These are phyloP conservation scores for Pythium grandisporangium DNA, from an alignment of 352 stramenopile species.

Conservation along the genomic window DNA sequence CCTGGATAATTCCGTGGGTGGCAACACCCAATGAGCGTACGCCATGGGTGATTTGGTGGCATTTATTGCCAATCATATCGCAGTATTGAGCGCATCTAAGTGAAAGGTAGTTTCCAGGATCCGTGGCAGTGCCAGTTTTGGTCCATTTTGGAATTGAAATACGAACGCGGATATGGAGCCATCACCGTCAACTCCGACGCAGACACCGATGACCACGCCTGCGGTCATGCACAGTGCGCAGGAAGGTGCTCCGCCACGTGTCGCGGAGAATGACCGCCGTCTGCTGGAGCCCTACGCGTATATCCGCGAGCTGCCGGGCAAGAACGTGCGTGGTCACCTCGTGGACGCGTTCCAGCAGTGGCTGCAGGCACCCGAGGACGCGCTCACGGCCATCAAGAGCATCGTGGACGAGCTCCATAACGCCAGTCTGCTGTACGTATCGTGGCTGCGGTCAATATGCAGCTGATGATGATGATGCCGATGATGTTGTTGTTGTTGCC, in stretches of 20 bases:
- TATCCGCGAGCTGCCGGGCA: conserved; percentile 77
- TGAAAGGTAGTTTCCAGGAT: too few relatives aligned
- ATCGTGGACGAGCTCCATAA: conserved; percentile 97
- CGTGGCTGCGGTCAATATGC: not conserved
- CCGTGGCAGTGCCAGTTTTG: too few relatives aligned
- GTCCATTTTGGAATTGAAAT: too few relatives aligned
- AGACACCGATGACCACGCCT: not conserved
- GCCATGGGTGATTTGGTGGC: too few relatives aligned
- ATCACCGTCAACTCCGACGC: not conserved
- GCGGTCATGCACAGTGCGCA: conserved; percentile 11
- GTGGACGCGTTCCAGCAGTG: conserved; percentile 87
- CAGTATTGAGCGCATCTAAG: too few relatives aligned
- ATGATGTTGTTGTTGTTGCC: not conserved
- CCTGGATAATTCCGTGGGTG: too few relatives aligned
- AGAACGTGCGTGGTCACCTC: conserved; percentile 84
- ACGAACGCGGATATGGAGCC: too few relatives aligned
- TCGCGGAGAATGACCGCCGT: conserved; percentile 32
- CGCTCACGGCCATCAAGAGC: conserved; percentile 78
- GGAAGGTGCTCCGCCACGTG: too few relatives aligned
- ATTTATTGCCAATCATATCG: too few relatives aligned
- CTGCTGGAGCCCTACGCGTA: conserved; percentile 86
- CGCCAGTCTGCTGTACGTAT: conserved; percentile 83
- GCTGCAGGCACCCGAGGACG: conserved; percentile 48
- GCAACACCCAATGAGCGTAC: too few relatives aligned
- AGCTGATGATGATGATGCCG: not conserved